Base-by-base conservation (phyloP, 2,329 filamentous ascomycete species). In the Aschersonia sp. region DNA sequence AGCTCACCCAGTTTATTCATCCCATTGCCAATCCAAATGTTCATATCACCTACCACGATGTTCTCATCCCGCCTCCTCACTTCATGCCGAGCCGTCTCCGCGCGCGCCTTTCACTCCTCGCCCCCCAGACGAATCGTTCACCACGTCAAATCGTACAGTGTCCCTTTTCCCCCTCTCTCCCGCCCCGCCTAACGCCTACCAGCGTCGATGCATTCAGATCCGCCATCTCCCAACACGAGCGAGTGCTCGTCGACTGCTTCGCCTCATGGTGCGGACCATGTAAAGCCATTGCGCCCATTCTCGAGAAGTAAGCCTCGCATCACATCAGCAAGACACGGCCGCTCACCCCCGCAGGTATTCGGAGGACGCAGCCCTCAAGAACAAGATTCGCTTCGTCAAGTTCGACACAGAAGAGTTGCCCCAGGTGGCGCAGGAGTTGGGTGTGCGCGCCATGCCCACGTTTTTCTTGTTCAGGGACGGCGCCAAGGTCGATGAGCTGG, bases 211-310 rank as follows among this genome's bases (percentile, higher is more conserved):
- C 31, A 89, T 78, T 65, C 63, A 77, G 48, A 59, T 64, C 32
- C 20, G 74, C 75, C 49, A 57, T 83, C 51, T 62, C 69, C 48
- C 59, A 69, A 57, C 55, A 61, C 48, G 67, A 79, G 59, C 73
- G 73, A 47, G 77, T 94, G 56, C 70, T 96, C 51, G 71, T 97
- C 59, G 91, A 97, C 72, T 89, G 80, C 71, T 89, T 84, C 66
- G 89, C 89, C 49, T 80, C 73, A 53, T 96, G 89, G 89, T 96
- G 89, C 73, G 88, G 87, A 52, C 89, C 89, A 50, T 96, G 89
- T 84, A 94, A 89, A 73, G 75, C 81, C 56, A 91, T 95, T 58
- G 79, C 88, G 31, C 89, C 89, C 50, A 66, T 80, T 52, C 70
- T 94, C 49, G 54, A 58, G 46, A 54, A 57, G 58, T 62, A 50